Evolutionary conservation across 805 yeast species (phyloP).

Genomic region (Komagataella mondaviorum): DNA sequence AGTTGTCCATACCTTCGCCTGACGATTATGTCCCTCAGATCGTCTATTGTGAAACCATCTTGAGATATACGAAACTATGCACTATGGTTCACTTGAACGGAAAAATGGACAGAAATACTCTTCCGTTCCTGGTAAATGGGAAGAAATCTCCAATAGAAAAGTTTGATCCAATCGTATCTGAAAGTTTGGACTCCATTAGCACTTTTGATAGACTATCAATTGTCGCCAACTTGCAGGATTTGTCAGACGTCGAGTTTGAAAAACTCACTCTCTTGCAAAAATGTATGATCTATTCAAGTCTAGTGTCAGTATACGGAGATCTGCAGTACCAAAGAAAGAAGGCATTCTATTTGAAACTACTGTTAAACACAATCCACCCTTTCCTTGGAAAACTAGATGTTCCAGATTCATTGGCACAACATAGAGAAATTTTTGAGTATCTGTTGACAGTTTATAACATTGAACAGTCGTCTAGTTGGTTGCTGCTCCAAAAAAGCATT

Average conservation of each 20-base stretch:
- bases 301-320: constrained; percentile 51
- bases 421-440: constrained; percentile 1
- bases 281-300: constrained; percentile 46
- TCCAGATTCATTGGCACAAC: background rate
- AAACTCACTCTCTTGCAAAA: constrained; percentile 38
- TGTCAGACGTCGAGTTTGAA: constrained; percentile 29
- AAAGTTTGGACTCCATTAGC: background rate
- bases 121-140: constrained; percentile 31
- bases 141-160: constrained; percentile 9
- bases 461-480: background rate
- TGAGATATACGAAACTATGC: constrained; percentile 53
- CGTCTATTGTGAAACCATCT: constrained; percentile 58
- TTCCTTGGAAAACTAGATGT: constrained; percentile 13
- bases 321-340: constrained; percentile 54
- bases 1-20: constrained; percentile 35
- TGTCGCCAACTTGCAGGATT: constrained; percentile 28
- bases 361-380: constrained; percentile 39
- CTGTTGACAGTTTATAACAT: constrained; percentile 1
- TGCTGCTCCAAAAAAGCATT: constrained; percentile 3
- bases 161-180: background rate
- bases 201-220: constrained; percentile 24
- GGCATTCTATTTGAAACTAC: constrained; percentile 53
- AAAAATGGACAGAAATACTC: constrained; percentile 25
- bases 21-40: constrained; percentile 76
- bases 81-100: constrained; percentile 35